Base-by-base conservation (phyloP, 2,329 filamentous ascomycete species). In the Aspergillus tamarii region DNA sequence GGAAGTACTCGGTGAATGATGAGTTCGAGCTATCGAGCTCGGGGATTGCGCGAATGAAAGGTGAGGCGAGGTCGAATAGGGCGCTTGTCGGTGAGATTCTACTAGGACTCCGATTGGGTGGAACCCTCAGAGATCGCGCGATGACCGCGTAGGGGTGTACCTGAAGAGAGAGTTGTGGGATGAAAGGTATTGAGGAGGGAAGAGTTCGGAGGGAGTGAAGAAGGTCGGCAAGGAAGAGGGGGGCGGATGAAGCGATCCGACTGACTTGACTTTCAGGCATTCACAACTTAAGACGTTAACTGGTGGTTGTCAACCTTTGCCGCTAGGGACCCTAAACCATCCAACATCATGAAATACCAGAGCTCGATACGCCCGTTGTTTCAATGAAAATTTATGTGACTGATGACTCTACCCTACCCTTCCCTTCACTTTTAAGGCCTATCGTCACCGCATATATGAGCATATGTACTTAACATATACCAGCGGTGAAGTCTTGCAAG, bases 221-320 rank as follows among this genome's bases (percentile, higher is more conserved):
- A 41, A 39, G 46, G 34, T 30, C 39, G 45, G 46, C 43, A 34
- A 60, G 48, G 45, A 52, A 53, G 26, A 36, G 57, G 52, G 52
- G 48, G 23, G 48, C 57, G 57, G 46, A 53, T 60, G 57, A 60
- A 60, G 58, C 48, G 58, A 60, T 60, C 58, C 58, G 58, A 60
- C 58, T 60, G 48, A 52, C 48, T 52, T 32, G 28, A 19, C 28
- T 59, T 50, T 30, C 46, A 50, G 28, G 34, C 57, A 34, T 23
- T 28, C 43, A 52, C 26, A 6, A 41, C 39, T 41, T 41, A 8
- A 6, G 39, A 41, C 16, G 39, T 41, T 36, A 16, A 36, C 34
- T 36, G 34, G 34, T 36, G 34, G 34, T 36, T 14, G 4, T 26
- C 26, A 26, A 36, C 34, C 26, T 16, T 36, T 41, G 19, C 39